phyloP scores from a whole-genome alignment of 805 yeast genomes.

The Ogataea paradorogensis region DNA sequence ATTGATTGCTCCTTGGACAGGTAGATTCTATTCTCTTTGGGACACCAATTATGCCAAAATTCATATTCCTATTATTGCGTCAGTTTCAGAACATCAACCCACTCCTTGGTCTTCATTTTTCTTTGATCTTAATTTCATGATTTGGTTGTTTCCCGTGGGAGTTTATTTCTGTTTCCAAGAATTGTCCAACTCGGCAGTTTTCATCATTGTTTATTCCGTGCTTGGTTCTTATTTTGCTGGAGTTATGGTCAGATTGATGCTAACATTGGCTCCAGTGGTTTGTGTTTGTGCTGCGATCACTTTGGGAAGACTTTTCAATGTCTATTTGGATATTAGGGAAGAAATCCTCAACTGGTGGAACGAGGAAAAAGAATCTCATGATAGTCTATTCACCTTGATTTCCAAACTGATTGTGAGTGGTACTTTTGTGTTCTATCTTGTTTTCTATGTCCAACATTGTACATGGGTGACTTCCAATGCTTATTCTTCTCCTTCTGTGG shows the following conservation, averaged over 20 bases:
- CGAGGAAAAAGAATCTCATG: constrained; percentile 5
- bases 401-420: constrained; percentile 62
- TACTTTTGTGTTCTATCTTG: constrained; percentile 71
- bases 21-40: constrained; percentile 98
- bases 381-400: constrained; percentile 34
- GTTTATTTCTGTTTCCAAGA: constrained; percentile 88
- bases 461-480: constrained; percentile 97
- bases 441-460: constrained; percentile 86
- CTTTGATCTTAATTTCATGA: constrained; percentile 87
- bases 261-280: constrained; percentile 92
- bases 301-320: constrained; percentile 76
- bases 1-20: constrained; percentile 98
- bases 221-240: constrained; percentile 97
- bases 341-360: constrained; percentile 13
- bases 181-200: constrained; percentile 86
- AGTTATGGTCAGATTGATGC: constrained; percentile 97
- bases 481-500: constrained; percentile 97
- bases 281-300: constrained; percentile 94
- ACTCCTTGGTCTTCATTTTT: constrained; percentile 99
- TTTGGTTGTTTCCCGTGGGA: constrained; percentile 99
- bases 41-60: constrained; percentile 97
- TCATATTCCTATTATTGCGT: constrained; percentile 97
- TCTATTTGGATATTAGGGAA: constrained; percentile 62
- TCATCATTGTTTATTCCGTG: constrained; percentile 88
- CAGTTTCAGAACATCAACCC: constrained; percentile 99